Conservation (phyloP, 805 yeast genomes). For the Yamadazyma sp. region DNA sequence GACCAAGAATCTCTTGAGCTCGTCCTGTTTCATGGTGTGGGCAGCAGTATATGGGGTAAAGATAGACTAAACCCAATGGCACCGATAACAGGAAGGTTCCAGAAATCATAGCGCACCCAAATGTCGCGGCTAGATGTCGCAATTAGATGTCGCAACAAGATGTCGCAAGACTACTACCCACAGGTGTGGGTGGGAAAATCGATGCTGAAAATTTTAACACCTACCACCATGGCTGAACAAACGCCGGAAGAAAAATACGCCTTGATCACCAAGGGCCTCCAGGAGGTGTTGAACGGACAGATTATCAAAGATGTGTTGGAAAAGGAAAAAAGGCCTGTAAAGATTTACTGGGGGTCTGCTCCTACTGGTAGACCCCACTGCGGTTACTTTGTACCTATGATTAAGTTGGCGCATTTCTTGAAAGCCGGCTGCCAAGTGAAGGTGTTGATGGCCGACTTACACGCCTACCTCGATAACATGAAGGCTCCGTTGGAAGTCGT, state of each 20-base stretch:
- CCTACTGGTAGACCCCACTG: constrained; percentile 99
- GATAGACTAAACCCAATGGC: too few relatives aligned
- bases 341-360: constrained; percentile 98
- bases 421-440: constrained; percentile 95
- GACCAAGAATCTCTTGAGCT: constrained; percentile 28
- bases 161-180: too few relatives aligned
- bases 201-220: too few relatives aligned
- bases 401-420: constrained; percentile 90
- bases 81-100: constrained; percentile 3
- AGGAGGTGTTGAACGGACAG: constrained; percentile 87
- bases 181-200: too few relatives aligned
- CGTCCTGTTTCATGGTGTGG: constrained; percentile 24
- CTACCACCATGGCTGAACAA: constrained; percentile 6
- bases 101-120: constrained; percentile 1
- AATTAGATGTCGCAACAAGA: background rate
- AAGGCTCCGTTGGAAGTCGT: constrained; percentile 96
- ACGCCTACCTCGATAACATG: constrained; percentile 97
- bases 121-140: constrained; percentile 1
- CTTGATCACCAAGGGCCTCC: constrained; percentile 80
- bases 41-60: too few relatives aligned
- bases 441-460: constrained; percentile 90
- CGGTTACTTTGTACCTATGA: constrained; percentile 98
- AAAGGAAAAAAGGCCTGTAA: constrained; percentile 76
- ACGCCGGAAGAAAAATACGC: constrained; percentile 59
- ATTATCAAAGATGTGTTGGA: constrained; percentile 83